Evolutionary conservation across 306 rosid species (phyloP).

Genomic region (cucumber (Cucumis sativus)): Cucumber_9930_V3 NC_026657.2:34137001-34137500

Average conservation of each 20-base stretch:
- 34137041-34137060: slow-evolving; percentile 42
- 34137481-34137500: no score
- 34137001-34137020: slow-evolving; percentile 35
- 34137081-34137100: slow-evolving; percentile 3
- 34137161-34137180: slow-evolving; percentile 1
- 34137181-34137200: background rate
- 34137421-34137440: no score
- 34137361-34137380: background rate
- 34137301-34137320: background rate
- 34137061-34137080: slow-evolving; percentile 67
- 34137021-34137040: slow-evolving; percentile 29
- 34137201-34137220: background rate
- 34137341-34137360: background rate
- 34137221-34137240: background rate
- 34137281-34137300: no score
- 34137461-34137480: no score
- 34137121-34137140: slow-evolving; percentile 2
- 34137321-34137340: background rate
- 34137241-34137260: background rate
- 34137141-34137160: slow-evolving; percentile 4
- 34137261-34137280: background rate
- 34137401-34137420: no score
- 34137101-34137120: background rate
- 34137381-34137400: no score
- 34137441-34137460: no score